phyloP scores from a whole-genome alignment of 306 rosid species.

The Parietaria judaica region DNA sequence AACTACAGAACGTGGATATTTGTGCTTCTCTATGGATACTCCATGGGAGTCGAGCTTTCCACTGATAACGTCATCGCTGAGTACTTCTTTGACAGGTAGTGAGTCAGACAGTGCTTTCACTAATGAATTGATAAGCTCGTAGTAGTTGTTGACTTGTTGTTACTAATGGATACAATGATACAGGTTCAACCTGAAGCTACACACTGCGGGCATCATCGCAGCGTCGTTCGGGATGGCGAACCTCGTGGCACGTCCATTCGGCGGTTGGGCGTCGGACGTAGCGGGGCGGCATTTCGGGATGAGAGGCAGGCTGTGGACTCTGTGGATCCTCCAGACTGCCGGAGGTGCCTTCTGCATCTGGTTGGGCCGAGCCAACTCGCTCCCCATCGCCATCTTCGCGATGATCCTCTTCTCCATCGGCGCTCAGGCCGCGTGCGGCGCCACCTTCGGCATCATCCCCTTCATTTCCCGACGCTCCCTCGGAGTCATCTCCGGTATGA shows the following conservation, averaged over 20 bases:
- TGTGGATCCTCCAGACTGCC: conserved; percentile 67
- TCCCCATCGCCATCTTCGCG: conserved; percentile 45
- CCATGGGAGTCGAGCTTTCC: conserved; percentile 89
- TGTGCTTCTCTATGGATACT: conserved; percentile 78
- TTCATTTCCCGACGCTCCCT: conserved; percentile 74
- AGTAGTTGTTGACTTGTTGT: no score
- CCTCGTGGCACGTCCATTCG: conserved; percentile 66
- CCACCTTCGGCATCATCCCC: conserved; percentile 72
- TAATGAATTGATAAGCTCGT: neutral
- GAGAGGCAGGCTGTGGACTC: conserved; percentile 77
- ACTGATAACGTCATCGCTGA: conserved; percentile 85
- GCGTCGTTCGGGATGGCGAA: conserved; percentile 94
- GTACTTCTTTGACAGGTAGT: conserved; percentile 73
- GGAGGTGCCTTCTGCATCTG: conserved; percentile 85
- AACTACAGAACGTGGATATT: conserved; percentile 88
- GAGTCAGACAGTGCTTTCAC: neutral
- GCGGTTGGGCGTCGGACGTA: conserved; percentile 55
- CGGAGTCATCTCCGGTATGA: conserved; percentile 64
- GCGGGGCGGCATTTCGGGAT: conserved; percentile 63
- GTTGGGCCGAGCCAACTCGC: conserved; percentile 64
- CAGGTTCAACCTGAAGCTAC: conserved; percentile 60
- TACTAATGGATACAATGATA: neutral
- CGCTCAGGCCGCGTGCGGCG: conserved; percentile 90
- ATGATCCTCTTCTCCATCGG: conserved; percentile 89
- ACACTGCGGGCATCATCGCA: conserved; percentile 73